Conservation (phyloP, 2,329 filamentous ascomycete species). For the Myriosclerotinia curreyana region DNA sequence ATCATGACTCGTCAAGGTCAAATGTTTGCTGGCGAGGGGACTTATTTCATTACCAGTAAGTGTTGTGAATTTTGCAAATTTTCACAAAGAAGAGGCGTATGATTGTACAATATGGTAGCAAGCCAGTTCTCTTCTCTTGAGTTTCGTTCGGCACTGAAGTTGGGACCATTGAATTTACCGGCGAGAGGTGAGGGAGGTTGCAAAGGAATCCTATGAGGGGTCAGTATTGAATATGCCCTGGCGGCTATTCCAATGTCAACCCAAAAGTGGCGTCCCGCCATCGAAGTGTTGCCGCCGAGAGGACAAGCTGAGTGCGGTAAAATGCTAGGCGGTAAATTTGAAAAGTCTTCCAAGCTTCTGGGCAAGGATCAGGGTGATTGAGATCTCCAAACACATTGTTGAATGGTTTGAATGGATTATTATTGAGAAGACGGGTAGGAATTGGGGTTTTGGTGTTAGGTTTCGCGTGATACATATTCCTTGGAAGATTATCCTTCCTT, state of each 20-base stretch:
- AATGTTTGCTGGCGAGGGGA: background rate
- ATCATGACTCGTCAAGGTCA: background rate
- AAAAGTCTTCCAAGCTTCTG: no score
- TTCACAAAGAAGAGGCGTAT: background rate
- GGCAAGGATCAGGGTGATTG: background rate
- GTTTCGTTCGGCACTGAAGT: background rate
- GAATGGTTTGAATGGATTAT: background rate
- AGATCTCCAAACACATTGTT: background rate
- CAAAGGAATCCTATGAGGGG: background rate
- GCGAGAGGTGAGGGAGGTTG: background rate
- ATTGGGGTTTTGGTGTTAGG: no score
- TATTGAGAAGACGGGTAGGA: no score
- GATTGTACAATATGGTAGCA: no score
- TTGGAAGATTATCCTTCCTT: no score
- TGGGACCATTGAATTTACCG: background rate
- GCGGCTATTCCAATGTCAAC: conserved; percentile 6
- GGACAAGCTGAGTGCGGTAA: background rate
- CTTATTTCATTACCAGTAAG: background rate
- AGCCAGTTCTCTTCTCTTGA: no score
- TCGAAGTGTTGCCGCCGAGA: background rate
- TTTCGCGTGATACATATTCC: no score
- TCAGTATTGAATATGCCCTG: background rate
- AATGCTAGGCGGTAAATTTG: background rate
- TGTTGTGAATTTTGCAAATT: background rate
- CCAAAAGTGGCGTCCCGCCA: background rate